These are phyloP conservation scores for Pythium diclinum DNA, from an alignment of 352 stramenopile genomes.

Conservation along the genomic window DNA sequence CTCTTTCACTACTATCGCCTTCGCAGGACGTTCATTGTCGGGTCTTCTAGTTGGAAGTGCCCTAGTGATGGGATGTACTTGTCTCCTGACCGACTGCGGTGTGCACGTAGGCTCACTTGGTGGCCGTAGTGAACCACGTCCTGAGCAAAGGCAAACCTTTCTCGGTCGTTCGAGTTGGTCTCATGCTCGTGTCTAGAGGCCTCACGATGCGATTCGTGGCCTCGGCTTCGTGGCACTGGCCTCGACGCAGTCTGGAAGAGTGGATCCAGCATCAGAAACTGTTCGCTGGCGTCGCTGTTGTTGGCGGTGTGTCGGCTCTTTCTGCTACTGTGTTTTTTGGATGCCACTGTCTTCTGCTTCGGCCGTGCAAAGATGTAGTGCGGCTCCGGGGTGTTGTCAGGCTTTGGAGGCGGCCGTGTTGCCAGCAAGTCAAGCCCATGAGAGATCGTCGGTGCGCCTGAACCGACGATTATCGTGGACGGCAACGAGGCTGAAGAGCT, in stretches of 20 bases:
- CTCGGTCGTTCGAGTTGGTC: not conserved
- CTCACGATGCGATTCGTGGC: conserved; percentile 1
- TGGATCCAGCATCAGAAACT: conserved; percentile 61
- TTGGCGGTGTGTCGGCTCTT: not conserved
- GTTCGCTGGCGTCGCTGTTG: conserved; percentile 9
- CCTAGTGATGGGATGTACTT: conserved; percentile 53
- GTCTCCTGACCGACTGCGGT: conserved; percentile 32
- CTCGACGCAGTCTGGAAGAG: conserved; percentile 39
- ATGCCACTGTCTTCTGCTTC: conserved; percentile 30
- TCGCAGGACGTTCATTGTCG: conserved; percentile 17
- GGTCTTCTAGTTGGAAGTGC: conserved; percentile 27
- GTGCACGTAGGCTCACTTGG: conserved; percentile 44
- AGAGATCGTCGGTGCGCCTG: not conserved
- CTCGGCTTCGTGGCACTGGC: not conserved
- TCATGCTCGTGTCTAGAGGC: not conserved
- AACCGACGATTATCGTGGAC: not conserved
- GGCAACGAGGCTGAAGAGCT: not conserved
- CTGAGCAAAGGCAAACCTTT: conserved; percentile 37
- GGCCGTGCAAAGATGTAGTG: conserved; percentile 52
- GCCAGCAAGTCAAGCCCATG: conserved; percentile 20
- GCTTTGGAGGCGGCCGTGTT: conserved; percentile 12
- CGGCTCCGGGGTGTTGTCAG: not conserved
- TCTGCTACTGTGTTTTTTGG: conserved; percentile 18
- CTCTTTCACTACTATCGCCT: not conserved
- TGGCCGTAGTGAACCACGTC: conserved; percentile 45